Conservation (phyloP, 345 rosid species). For the Hevea brasiliensis region DNA sequence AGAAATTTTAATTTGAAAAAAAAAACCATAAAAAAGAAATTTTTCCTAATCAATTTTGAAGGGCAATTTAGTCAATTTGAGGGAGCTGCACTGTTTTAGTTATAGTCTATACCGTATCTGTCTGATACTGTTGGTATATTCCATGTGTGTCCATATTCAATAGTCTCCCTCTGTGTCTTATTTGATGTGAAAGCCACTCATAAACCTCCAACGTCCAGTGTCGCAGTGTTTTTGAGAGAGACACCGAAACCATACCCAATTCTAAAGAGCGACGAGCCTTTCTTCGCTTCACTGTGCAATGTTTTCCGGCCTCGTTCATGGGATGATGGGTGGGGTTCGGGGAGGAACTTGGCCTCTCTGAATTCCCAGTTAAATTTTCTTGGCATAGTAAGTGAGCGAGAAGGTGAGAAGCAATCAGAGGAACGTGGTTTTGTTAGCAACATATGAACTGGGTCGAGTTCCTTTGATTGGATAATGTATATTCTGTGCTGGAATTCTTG, state of each 20-base stretch:
- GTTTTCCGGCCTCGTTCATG: constrained; percentile 55
- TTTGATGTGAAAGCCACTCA: constrained; percentile 19
- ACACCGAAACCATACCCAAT: neutral
- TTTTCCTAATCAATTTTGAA: no score
- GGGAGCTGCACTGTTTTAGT: no score
- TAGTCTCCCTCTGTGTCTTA: constrained; percentile 14
- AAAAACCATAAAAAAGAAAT: no score
- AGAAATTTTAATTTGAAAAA: no score
- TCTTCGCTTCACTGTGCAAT: constrained; percentile 29
- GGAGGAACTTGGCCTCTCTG: constrained; percentile 56
- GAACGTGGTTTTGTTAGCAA: neutral
- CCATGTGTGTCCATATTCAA: constrained; percentile 24
- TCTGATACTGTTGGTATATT: constrained; percentile 59
- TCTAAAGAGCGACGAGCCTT: neutral
- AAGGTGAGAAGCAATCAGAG: constrained; percentile 14
- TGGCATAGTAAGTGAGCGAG: neutral
- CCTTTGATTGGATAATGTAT: constrained; percentile 25
- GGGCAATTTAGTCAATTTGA: no score
- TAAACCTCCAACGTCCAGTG: neutral
- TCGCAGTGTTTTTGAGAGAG: neutral
- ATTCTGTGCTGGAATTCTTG: constrained; percentile 16
- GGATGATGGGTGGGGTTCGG: constrained; percentile 54
- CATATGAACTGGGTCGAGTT: constrained; percentile 25
- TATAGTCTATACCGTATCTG: no score
- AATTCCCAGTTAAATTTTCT: constrained; percentile 31